Percentiles rank a stretch among this genome's conserved stretches.
phyloP scores from a whole-genome alignment of 2,329 filamentous ascomycete species.

The Sporothrix pallida region DNA sequence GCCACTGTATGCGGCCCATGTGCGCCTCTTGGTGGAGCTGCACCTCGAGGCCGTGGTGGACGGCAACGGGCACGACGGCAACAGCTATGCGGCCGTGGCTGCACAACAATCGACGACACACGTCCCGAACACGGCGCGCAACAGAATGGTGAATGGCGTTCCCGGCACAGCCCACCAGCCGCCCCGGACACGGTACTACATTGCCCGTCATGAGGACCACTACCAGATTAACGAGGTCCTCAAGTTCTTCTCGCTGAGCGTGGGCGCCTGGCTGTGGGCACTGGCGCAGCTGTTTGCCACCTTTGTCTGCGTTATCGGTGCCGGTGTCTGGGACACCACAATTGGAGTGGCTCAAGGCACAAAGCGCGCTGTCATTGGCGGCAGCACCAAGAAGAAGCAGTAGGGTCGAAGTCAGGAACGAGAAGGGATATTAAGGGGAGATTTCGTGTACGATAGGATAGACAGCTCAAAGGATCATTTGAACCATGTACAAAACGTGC shows the following conservation, averaged over 20 bases:
- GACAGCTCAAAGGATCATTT: not conserved
- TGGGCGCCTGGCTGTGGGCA: slow-evolving; percentile 59
- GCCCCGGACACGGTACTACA: slow-evolving; percentile 65
- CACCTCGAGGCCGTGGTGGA: slow-evolving; percentile 53
- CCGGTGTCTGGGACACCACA: slow-evolving; percentile 40
- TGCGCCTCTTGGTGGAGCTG: slow-evolving; percentile 71
- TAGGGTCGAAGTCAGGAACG: too few species aligned
- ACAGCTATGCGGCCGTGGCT: slow-evolving; percentile 32
- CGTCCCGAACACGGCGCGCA: not conserved
- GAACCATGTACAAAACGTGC: not conserved
- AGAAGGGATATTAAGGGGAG: not conserved
- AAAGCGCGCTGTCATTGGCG: not conserved
- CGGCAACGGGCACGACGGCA: slow-evolving; percentile 28
- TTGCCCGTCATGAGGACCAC: slow-evolving; percentile 77
- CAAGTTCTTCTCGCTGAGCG: slow-evolving; percentile 69
- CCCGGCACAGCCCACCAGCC: slow-evolving; percentile 23
- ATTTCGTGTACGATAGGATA: not conserved
- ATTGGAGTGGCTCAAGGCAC: not conserved
- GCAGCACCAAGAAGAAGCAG: not conserved
- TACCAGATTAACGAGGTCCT: slow-evolving; percentile 80
- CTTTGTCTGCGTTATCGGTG: slow-evolving; percentile 66
- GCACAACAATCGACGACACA: not conserved
- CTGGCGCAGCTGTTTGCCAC: slow-evolving; percentile 61
- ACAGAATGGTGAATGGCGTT: slow-evolving; percentile 20
- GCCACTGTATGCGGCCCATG: slow-evolving; percentile 73